Evolutionary conservation across 1,284 basidiomycete genomes (phyloP), one percentile per base, ranked within the genome.

Genomic region (Cryptococcus sp.): DNA sequence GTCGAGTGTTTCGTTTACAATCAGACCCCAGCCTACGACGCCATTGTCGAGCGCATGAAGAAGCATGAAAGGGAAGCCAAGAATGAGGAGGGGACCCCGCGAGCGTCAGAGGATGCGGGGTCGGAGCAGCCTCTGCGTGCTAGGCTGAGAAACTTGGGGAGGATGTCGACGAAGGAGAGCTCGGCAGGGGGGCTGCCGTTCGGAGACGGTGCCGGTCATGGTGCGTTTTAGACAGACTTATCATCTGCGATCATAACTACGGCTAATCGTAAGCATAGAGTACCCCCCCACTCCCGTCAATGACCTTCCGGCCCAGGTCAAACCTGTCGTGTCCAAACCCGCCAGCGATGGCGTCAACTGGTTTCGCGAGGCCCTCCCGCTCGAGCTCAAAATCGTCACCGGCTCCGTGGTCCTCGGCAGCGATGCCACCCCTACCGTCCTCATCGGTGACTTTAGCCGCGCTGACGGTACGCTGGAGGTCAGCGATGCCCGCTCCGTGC

Each of bases 1-100:
- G 80, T 92, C 38, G 91, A 97, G 75, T 90, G 88, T 85, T 90
- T 90, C 74, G 73, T 95, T 47, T 95, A 90, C 77, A 97, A 96
- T 74, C 81, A 86, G 53, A 93, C 89, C 1, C 83, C 89, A 2
- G 86, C 90, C 5, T 95, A 88, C 73, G 90, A 97, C 68, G 82
- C 83, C 54, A 91, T 97, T 46, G 78, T 93, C 20, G 82, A 86
- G 28, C 84, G 88, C 65, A 85, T 92, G 81, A 82, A 82, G 57
- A 73, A 73, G 56, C 68, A 71, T 54, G 62, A 64, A 36, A 55
- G 44, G n/a, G 64, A 66, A 38, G 56, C 52, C 38, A 16, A 48
- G 2, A 40, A 43, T 9, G 43, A 36, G 16, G 52, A 61, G 38
- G 24, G 42, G 16, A 47, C 45, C 4, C 43, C 56, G 9, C 24